Conservation (phyloP, 2,329 filamentous ascomycete species). For the Cadophora sp. region DNA sequence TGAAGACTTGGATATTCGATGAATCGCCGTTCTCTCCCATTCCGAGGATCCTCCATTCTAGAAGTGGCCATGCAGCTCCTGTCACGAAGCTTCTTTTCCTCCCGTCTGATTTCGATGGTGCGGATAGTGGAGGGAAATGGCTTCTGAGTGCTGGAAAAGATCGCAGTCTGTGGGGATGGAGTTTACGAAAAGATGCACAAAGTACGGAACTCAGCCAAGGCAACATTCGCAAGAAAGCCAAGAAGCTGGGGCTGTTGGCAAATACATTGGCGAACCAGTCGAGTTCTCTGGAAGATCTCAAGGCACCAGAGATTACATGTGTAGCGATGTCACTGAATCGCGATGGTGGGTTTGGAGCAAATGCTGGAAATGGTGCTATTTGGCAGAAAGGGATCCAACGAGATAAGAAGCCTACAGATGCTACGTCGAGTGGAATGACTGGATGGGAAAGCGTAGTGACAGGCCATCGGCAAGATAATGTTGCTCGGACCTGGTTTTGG, state of each 20-base stretch:
- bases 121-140: constrained; percentile 92
- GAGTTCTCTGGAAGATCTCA: constrained; percentile 75
- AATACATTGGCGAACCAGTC: constrained; percentile 63
- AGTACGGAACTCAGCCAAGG: constrained; percentile 94
- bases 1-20: constrained; percentile 97
- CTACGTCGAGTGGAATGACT: constrained; percentile 76
- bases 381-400: constrained; percentile 78
- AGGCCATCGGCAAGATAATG: constrained; percentile 84
- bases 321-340: constrained; percentile 92
- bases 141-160: constrained; percentile 88
- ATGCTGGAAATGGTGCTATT: constrained; percentile 77
- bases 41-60: constrained; percentile 82
- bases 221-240: constrained; percentile 84
- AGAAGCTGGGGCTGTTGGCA: constrained; percentile 79
- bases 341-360: constrained; percentile 89
- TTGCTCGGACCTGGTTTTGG: constrained; percentile 97
- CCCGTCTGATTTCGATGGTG: constrained; percentile 86
- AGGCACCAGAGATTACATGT: constrained; percentile 89
- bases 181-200: constrained; percentile 91
- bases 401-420: constrained; percentile 68
- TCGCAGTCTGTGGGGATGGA: constrained; percentile 95
- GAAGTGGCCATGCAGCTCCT: constrained; percentile 88
- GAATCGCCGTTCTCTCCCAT: constrained; percentile 87
- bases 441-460: constrained; percentile 98
- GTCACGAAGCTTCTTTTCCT: constrained; percentile 85